Evolutionary conservation across 495 filamentous ascomycete species (phyloP), one percentile per base, ranked within the genome.

Genomic region (Daldinia concentrica): DNA sequence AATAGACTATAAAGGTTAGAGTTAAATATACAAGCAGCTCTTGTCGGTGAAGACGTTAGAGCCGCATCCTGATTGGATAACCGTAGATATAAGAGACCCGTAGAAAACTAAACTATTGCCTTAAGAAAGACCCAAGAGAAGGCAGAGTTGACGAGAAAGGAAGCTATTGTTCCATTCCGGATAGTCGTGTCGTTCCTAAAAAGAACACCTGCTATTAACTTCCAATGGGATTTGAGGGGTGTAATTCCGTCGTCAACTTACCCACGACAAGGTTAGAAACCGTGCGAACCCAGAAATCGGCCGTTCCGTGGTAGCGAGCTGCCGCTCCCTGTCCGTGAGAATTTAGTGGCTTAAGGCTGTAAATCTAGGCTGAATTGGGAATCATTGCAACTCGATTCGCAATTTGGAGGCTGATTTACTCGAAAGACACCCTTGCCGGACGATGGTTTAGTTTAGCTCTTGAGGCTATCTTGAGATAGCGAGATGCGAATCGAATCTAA

Each of bases 311-410:
- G 62, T 62, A 64, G 48, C 51, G 61, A 43, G 30, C 22, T 41
- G 12, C 15, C 7, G 0, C 6, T 65, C 65, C 26, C 6, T 36
- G 50, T 54, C 29, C 24, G 62, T 73, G 4, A 73, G 62, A 62
- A 62, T 66, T 73, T 73, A 69, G 71, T 39, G 57, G 32, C 41
- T 22, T 69, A 69, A 65, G 61, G 71, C 62, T 73, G 61, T 43
- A 34, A 56, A 61, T 51, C 48, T 43, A 24, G 50, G 48, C 30
- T 41, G 32, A 3, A 32, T 34, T 64, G 26, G 62, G 41, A 65
- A 51, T 41, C 26, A 57, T 41, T 37, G 48, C 57, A 55, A 62
- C 62, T 73, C 26, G 50, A 64, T 57, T 73, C 26, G 65, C 14
- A 34, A 22, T 32, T 54, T 22, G 15, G 59, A 22, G 59, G 32